phyloP scores from a whole-genome alignment of 2,329 filamentous ascomycete genomes.

The Colletotrichum euphorbiae region DNA sequence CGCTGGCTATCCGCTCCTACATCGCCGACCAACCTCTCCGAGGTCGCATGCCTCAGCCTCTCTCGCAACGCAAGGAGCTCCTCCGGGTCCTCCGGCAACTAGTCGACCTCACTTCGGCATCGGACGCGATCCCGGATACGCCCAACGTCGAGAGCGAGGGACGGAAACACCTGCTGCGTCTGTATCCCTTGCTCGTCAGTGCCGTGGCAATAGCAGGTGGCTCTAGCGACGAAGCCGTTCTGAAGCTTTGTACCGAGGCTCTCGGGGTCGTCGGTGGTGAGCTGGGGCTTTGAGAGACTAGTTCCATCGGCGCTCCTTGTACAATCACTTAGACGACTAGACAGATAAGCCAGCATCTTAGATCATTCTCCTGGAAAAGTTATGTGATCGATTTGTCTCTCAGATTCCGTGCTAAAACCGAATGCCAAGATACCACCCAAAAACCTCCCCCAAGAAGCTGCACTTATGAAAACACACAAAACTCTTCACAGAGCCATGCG shows the following conservation, averaged over 20 bases:
- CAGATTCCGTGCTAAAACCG: too few relatives aligned
- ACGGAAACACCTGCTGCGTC: slow-evolving; percentile 80
- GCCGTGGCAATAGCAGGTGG: slow-evolving; percentile 69
- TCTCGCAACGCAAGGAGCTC: slow-evolving; percentile 83
- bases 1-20: slow-evolving; percentile 84
- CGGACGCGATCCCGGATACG: slow-evolving; percentile 72
- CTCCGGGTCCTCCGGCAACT: slow-evolving; percentile 76
- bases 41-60: slow-evolving; percentile 88
- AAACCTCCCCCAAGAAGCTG: background rate
- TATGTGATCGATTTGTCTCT: background rate
- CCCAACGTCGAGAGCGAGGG: slow-evolving; percentile 65
- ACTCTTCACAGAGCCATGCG: too few relatives aligned
- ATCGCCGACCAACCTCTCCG: slow-evolving; percentile 91
- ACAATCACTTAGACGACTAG: slow-evolving; percentile 21
- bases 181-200: slow-evolving; percentile 82
- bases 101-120: slow-evolving; percentile 75
- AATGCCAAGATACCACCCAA: background rate
- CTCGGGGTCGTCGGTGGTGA: slow-evolving; percentile 72
- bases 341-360: slow-evolving; percentile 17
- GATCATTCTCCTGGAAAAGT: background rate
- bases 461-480: too few relatives aligned
- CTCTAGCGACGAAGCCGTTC: slow-evolving; percentile 70
- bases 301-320: slow-evolving; percentile 12
- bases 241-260: slow-evolving; percentile 67
- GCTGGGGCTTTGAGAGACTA: slow-evolving; percentile 52